phyloP scores from a whole-genome alignment of 2,329 filamentous ascomycete species.

The Orbilia ellipsospora region DNA sequence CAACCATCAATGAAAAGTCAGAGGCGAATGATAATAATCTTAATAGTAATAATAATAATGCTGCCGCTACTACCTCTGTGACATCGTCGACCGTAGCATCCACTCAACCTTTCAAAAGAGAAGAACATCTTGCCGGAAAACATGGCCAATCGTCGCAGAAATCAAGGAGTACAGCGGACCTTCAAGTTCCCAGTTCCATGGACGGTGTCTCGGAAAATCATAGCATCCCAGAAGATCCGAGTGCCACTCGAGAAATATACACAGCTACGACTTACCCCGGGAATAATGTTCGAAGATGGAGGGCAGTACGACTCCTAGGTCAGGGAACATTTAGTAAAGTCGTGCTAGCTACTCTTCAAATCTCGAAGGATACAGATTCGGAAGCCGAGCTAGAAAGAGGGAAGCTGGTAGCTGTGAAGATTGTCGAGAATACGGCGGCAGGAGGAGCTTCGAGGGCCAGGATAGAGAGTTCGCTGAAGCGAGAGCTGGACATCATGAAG shows the following conservation, averaged over 20 bases:
- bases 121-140: constrained; percentile 60
- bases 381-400: constrained; percentile 73
- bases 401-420: constrained; percentile 90
- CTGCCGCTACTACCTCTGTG: too few species aligned
- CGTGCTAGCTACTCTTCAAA: constrained; percentile 84
- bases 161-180: constrained; percentile 60
- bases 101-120: constrained; percentile 57
- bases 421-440: constrained; percentile 92
- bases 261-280: constrained; percentile 75
- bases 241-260: constrained; percentile 70
- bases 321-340: constrained; percentile 97
- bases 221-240: constrained; percentile 63
- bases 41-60: neutral
- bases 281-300: constrained; percentile 79
- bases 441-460: constrained; percentile 88
- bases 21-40: constrained; percentile 54
- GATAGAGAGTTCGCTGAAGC: constrained; percentile 90
- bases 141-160: constrained; percentile 59
- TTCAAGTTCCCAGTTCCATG: constrained; percentile 82
- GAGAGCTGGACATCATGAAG: constrained; percentile 94
- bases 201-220: constrained; percentile 63
- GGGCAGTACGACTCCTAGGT: constrained; percentile 81
- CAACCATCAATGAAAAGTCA: constrained; percentile 30
- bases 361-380: constrained; percentile 64
- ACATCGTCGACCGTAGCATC: constrained; percentile 22